Conservation (phyloP, 805 yeast genomes). For the Maudiozyma pseudohumilis region DNA sequence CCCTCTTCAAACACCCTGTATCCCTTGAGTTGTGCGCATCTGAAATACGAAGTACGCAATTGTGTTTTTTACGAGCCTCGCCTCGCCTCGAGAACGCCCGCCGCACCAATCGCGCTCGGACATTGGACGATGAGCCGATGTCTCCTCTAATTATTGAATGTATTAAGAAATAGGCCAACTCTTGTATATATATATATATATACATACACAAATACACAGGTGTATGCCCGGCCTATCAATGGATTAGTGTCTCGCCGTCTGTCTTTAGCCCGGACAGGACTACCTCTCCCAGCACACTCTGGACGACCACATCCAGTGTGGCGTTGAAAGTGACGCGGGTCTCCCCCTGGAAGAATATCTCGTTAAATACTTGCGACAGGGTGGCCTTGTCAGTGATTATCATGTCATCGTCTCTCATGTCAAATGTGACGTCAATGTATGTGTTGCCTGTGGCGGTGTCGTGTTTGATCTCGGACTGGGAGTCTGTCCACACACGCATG, state of each 20-base stretch:
- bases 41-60: too few relatives aligned
- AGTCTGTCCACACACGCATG: slow-evolving; percentile 37
- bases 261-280: slow-evolving; percentile 21
- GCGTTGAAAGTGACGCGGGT: slow-evolving; percentile 21
- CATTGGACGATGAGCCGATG: too few relatives aligned
- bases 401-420: slow-evolving; percentile 35
- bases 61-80: too few relatives aligned
- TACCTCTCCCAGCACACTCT: slow-evolving; percentile 21
- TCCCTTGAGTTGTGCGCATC: too few relatives aligned
- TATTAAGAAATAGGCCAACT: too few relatives aligned
- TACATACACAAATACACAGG: too few relatives aligned
- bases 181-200: too few relatives aligned
- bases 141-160: too few relatives aligned
- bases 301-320: slow-evolving; percentile 18
- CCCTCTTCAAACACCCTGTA: too few relatives aligned
- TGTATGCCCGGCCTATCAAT: too few relatives aligned
- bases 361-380: slow-evolving; percentile 36
- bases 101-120: too few relatives aligned
- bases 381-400: slow-evolving; percentile 33
- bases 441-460: slow-evolving; percentile 13
- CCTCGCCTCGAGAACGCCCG: too few relatives aligned
- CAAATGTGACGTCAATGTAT: slow-evolving; percentile 31
- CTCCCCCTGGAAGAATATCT: slow-evolving; percentile 34
- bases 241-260: slow-evolving; percentile 20
- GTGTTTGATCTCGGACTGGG: slow-evolving; percentile 30